Evolutionary conservation across 768 basidiomycete species (phyloP).

Genomic region (Trametes elegans): DNA sequence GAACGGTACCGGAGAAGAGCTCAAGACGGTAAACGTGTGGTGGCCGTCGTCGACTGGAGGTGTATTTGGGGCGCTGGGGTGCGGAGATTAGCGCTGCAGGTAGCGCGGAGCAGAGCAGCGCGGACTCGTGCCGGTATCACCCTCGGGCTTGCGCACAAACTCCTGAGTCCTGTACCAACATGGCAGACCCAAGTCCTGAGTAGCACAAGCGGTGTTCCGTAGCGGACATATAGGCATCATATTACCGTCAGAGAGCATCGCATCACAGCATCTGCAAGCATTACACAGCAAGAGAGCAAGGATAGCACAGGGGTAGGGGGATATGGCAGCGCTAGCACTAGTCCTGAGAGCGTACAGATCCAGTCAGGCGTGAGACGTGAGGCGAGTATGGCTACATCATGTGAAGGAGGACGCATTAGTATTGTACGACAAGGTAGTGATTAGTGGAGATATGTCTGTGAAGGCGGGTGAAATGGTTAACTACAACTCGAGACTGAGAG

Average conservation of each 20-base stretch:
- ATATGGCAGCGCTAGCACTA: background rate
- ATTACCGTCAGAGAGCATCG: slow-evolving; percentile 12
- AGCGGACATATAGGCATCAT: slow-evolving; percentile 1
- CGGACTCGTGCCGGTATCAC: background rate
- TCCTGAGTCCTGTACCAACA: slow-evolving; percentile 2
- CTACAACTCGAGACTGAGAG: background rate
- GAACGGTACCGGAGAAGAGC: slow-evolving; percentile 7
- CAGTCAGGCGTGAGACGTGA: slow-evolving; percentile 9
- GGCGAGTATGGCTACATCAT: slow-evolving; percentile 8
- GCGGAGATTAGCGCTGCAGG: slow-evolving; percentile 16
- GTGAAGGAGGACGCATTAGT: background rate
- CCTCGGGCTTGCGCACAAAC: slow-evolving; percentile 1
- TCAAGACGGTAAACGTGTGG: background rate
- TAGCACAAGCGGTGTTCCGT: background rate
- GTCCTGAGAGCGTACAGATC: slow-evolving; percentile 15
- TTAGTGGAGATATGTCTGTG: no score
- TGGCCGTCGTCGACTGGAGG: background rate
- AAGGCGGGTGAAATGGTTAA: background rate
- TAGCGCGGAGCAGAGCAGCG: slow-evolving; percentile 6
- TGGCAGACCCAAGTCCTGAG: slow-evolving; percentile 2
- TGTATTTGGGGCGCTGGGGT: slow-evolving; percentile 1
- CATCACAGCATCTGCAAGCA: slow-evolving; percentile 20
- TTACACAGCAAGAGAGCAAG: slow-evolving; percentile 16
- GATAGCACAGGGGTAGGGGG: background rate
- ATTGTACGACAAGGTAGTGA: background rate